These are phyloP conservation scores for Suillus subaureus DNA, from an alignment of 768 basidiomycete genomes.

Conservation along the genomic window DNA sequence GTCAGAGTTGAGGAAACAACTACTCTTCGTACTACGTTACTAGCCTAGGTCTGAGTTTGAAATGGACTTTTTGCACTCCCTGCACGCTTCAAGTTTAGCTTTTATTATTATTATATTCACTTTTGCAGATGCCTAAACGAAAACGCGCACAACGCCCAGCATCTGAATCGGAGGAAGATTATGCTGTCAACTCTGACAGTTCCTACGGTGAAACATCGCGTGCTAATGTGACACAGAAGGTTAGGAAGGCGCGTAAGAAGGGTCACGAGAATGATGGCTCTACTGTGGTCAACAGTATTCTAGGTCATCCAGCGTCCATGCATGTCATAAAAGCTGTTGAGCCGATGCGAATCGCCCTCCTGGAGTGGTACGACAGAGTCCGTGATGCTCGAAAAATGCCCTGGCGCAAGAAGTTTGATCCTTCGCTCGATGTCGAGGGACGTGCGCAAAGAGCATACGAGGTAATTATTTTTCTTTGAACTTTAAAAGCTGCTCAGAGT, in stretches of 20 bases:
- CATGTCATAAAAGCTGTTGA: conserved; percentile 50
- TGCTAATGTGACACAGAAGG: conserved; percentile 7
- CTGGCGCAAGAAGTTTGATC: conserved; percentile 79
- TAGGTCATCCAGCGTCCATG: conserved; percentile 44
- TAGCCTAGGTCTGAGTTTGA: neutral
- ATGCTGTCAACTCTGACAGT: conserved; percentile 23
- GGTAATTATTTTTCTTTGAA: conserved; percentile 42
- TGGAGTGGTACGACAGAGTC: conserved; percentile 72
- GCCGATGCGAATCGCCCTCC: conserved; percentile 51
- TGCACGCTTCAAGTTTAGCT: no score
- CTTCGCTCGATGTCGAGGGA: conserved; percentile 51
- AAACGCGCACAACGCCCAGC: conserved; percentile 19
- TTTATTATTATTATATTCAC: neutral
- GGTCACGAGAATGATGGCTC: conserved; percentile 8
- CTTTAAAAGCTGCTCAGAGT: neutral
- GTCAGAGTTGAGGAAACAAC: neutral
- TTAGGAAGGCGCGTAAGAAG: conserved; percentile 21
- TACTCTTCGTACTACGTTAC: neutral
- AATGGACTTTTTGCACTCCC: neutral
- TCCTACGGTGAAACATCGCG: conserved; percentile 21
- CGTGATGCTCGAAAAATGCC: conserved; percentile 82
- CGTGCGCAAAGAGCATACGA: conserved; percentile 90
- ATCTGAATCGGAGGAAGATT: conserved; percentile 16
- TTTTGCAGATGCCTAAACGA: conserved; percentile 27
- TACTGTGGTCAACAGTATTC: neutral